Evolutionary conservation across 352 stramenopile genomes (phyloP), one percentile per base, ranked within the genome.

Genomic region (Pythium volutum): DNA sequence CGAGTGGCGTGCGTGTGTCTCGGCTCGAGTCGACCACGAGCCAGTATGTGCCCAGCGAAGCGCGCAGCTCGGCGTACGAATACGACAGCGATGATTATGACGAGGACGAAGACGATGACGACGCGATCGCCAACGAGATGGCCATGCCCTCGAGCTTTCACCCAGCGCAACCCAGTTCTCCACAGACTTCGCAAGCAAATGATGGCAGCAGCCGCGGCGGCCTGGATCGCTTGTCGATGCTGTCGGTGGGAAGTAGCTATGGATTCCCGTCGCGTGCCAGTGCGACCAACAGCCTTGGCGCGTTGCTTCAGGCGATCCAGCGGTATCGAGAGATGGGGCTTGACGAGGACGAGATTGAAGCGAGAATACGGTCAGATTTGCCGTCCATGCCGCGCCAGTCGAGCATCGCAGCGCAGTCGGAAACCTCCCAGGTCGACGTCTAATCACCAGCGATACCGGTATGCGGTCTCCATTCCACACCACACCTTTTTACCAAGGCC

Each of bases 61-160:
- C 61, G 20, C 46, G 61, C 15, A 63, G 46, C 36, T 62, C 61
- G 12, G 42, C 70, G 56, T 62, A 59, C 59, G 64, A 82, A 67
- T 64, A 87, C 67, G 33, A 74, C 67, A 69, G 84, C 31, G 53
- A 62, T 11, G 61, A 66, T 10, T 56, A 73, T 20, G 36, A 43
- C 10, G n/a, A n/a, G n/a, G 36, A 43, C 20, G 70, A 88, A 14
- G 77, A 76, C 9, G 69, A 81, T 26, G 70, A 81, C 1, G 81
- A 89, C 16, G 57, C 47, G 31, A 91, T 93, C 63, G 79, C 79
- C 9, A 80, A 84, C 39, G 83, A 93, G 39, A 71, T 93, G 57
- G 81, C 81, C n/a, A 67, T 73, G 29, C 83, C 83, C 5, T 80
- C 76, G 46, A 62, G 18, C 46, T 63, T 54, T 31, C 41, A 52